Conservation (phyloP, 768 basidiomycete genomes). For the Dendrothele bispora region DNA sequence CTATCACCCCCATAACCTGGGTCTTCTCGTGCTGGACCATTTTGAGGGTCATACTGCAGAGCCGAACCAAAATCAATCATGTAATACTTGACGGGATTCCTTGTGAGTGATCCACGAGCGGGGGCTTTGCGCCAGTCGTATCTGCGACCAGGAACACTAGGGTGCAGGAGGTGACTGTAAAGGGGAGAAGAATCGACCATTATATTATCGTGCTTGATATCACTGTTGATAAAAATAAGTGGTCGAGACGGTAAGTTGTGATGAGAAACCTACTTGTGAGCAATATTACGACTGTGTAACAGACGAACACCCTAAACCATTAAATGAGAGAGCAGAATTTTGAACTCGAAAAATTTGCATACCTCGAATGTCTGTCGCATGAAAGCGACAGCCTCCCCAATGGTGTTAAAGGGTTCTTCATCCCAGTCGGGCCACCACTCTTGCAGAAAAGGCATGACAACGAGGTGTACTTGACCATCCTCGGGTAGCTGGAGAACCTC, state of each 20-base stretch:
- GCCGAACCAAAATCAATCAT: constrained; percentile 40
- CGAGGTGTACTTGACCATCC: constrained; percentile 14
- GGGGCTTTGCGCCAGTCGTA: constrained; percentile 3
- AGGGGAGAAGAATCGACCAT: constrained; percentile 2
- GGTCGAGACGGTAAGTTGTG: neutral
- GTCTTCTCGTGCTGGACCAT: constrained; percentile 22
- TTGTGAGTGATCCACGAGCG: constrained; percentile 23
- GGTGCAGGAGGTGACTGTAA: neutral
- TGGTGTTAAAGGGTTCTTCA: constrained; percentile 29
- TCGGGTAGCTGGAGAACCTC: constrained; percentile 17
- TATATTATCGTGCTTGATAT: constrained; percentile 1
- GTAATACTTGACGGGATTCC: constrained; percentile 31
- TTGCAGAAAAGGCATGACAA: constrained; percentile 30
- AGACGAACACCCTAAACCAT: constrained; percentile 16
- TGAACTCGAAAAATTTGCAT: too few species aligned
- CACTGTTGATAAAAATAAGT: neutral
- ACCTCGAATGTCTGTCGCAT: constrained; percentile 33
- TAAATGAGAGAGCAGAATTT: too few species aligned
- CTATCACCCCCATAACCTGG: constrained; percentile 41
- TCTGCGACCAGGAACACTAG: neutral
- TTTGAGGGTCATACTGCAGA: constrained; percentile 20
- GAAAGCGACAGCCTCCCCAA: constrained; percentile 34
- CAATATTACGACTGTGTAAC: constrained; percentile 16
- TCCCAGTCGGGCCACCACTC: too few species aligned
- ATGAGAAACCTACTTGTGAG: constrained; percentile 12